phyloP scores from a whole-genome alignment of 768 basidiomycete genomes.

The Phlegmacium glaucopus region DNA sequence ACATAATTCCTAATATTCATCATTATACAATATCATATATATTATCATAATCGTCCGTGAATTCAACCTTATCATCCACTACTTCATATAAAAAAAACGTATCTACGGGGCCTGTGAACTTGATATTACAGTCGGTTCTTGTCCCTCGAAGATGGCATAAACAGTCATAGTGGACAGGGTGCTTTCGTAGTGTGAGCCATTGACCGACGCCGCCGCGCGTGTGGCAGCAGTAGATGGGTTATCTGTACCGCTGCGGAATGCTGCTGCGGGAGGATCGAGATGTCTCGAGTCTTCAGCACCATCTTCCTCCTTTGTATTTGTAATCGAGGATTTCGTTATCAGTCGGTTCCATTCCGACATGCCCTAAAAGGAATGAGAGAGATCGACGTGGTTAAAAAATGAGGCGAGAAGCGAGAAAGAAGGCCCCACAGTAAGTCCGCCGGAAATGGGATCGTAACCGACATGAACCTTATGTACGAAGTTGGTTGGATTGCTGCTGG shows the following conservation, averaged over 20 bases:
- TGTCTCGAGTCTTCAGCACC: conserved; percentile 66
- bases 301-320: conserved; percentile 89
- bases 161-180: conserved; percentile 26
- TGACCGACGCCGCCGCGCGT: conserved; percentile 61
- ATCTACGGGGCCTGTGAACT: too few species aligned
- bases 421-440: conserved; percentile 83
- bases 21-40: too few species aligned
- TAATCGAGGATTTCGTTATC: conserved; percentile 90
- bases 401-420: neutral
- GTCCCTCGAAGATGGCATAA: too few species aligned
- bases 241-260: conserved; percentile 30
- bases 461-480: conserved; percentile 99
- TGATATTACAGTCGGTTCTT: too few species aligned
- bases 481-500: conserved; percentile 85
- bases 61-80: too few species aligned
- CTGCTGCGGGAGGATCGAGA: conserved; percentile 35
- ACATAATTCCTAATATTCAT: too few species aligned
- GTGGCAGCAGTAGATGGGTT: conserved; percentile 45
- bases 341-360: conserved; percentile 97
- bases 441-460: conserved; percentile 91
- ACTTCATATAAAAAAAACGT: too few species aligned
- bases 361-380: conserved; percentile 47
- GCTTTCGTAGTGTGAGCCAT: conserved; percentile 42
- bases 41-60: too few species aligned
- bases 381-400: neutral